Percentiles rank a stretch among this genome's conserved stretches.
phyloP scores from a whole-genome alignment of 208 protist species.

The Lotmaria passim region DNA sequence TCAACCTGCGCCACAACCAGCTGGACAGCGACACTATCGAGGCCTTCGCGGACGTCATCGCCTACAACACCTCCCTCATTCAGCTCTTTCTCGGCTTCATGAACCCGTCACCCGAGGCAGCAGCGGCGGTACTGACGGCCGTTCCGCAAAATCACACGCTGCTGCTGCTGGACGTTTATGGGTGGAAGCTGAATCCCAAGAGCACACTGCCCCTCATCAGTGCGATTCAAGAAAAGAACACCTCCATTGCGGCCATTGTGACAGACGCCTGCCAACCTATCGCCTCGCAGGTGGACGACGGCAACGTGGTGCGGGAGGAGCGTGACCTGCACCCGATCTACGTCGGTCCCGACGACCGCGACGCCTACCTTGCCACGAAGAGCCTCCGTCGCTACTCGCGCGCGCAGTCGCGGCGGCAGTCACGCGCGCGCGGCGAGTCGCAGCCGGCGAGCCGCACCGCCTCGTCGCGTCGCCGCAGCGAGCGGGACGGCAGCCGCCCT shows the following conservation, averaged over 20 bases:
- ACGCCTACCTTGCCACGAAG: slow-evolving; percentile 85
- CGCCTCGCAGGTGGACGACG: slow-evolving; percentile 55
- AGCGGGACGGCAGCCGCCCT: slow-evolving; percentile 23
- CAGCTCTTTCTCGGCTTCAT: slow-evolving; percentile 93
- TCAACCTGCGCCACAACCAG: slow-evolving; percentile 88
- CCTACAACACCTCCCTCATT: slow-evolving; percentile 78
- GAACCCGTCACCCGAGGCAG: slow-evolving; percentile 70
- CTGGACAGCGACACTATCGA: slow-evolving; percentile 78
- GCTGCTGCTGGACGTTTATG: slow-evolving; percentile 85
- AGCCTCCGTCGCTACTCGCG: slow-evolving; percentile 78
- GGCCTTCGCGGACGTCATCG: slow-evolving; percentile 67
- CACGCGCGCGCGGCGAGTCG: slow-evolving; percentile 19
- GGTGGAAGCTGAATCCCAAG: slow-evolving; percentile 72
- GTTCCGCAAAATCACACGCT: slow-evolving; percentile 68
- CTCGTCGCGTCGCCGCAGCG: slow-evolving; percentile 35
- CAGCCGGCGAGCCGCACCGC: slow-evolving; percentile 27
- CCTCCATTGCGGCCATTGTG: slow-evolving; percentile 67
- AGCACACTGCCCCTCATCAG: slow-evolving; percentile 39
- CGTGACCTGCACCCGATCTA: slow-evolving; percentile 73
- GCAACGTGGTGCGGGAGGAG: slow-evolving; percentile 66
- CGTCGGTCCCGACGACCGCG: slow-evolving; percentile 84
- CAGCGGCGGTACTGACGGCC: slow-evolving; percentile 56
- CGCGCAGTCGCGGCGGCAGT: slow-evolving; percentile 73
- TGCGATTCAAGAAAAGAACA: slow-evolving; percentile 61
- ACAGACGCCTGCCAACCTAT: slow-evolving; percentile 79